Percentiles rank a stretch among this genome's conserved stretches.
These are phyloP conservation scores for Ascoidea asiatica DNA, from an alignment of 805 yeast species.

Conservation along the genomic window DNA sequence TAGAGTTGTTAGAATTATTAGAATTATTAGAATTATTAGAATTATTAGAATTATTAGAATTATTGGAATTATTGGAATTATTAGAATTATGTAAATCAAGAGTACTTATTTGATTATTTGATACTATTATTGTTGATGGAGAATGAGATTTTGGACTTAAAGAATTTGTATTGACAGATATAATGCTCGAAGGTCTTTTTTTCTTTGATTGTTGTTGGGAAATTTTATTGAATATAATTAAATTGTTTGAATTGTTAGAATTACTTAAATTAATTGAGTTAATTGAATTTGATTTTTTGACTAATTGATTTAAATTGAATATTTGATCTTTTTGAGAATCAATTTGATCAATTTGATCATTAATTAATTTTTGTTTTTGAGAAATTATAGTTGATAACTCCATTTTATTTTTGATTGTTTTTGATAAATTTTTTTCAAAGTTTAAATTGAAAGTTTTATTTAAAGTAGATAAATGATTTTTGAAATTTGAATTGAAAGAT, in stretches of 20 bases:
- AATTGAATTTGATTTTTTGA: background rate
- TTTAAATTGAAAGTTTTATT: background rate
- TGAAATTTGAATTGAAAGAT: background rate
- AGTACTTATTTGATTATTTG: background rate
- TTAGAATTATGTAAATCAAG: background rate
- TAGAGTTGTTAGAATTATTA: background rate
- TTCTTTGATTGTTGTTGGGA: background rate
- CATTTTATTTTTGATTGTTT: background rate
- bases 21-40: no score
- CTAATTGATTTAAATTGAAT: background rate
- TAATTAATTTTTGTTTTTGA: background rate
- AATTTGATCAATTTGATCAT: background rate
- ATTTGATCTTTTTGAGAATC: background rate
- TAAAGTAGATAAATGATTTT: no score
- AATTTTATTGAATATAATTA: background rate
- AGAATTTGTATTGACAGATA: background rate
- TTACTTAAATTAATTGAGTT: background rate
- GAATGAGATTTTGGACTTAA: background rate
- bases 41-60: background rate
- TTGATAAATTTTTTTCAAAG: background rate
- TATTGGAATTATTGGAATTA: background rate
- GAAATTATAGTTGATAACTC: background rate
- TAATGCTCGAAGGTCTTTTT: background rate
- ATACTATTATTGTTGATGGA: background rate
- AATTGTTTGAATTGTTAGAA: background rate